A percentile compares a stretch with the other conserved stretches of the same genome.
These are phyloP conservation scores for Boletus reticuloceps DNA, from an alignment of 768 basidiomycete species.

Conservation along the genomic window DNA sequence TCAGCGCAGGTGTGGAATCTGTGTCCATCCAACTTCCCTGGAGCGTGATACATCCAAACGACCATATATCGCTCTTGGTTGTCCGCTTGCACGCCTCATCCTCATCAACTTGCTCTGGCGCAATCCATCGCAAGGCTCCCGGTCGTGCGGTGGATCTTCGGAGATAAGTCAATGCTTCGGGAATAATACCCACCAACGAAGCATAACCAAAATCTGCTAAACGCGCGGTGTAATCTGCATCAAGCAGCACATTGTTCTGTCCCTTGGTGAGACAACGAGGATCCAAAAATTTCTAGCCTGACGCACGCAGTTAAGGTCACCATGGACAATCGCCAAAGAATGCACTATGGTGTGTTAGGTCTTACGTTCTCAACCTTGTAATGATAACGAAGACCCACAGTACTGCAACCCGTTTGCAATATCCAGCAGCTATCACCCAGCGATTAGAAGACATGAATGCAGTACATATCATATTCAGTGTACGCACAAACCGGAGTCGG, in stretches of 20 bases:
- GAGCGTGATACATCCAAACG: neutral
- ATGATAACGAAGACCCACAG: neutral
- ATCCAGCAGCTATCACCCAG: neutral
- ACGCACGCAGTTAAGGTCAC: slow-evolving; percentile 7
- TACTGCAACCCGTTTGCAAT: neutral
- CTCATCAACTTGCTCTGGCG: slow-evolving; percentile 18
- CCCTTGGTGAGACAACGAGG: no score
- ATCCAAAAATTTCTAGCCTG: no score
- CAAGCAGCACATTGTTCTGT: slow-evolving; percentile 17
- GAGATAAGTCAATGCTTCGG: slow-evolving; percentile 6
- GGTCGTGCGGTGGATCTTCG: slow-evolving; percentile 28
- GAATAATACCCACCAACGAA: slow-evolving; percentile 14
- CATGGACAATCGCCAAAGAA: slow-evolving; percentile 4
- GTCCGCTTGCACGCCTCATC: neutral
- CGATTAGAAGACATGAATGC: slow-evolving; percentile 4
- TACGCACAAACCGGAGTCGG: slow-evolving; percentile 11
- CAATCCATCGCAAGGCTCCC: slow-evolving; percentile 42
- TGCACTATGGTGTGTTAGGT: slow-evolving; percentile 5
- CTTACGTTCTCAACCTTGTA: no score
- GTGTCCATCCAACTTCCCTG: neutral
- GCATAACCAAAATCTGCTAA: slow-evolving; percentile 44
- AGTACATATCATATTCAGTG: slow-evolving; percentile 11
- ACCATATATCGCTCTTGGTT: neutral
- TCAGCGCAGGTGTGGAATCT: neutral
- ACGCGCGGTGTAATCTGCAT: slow-evolving; percentile 30